These are phyloP conservation scores for Verbena officinalis DNA, from an alignment of 257 asterid species.

Conservation along the genomic window DNA sequence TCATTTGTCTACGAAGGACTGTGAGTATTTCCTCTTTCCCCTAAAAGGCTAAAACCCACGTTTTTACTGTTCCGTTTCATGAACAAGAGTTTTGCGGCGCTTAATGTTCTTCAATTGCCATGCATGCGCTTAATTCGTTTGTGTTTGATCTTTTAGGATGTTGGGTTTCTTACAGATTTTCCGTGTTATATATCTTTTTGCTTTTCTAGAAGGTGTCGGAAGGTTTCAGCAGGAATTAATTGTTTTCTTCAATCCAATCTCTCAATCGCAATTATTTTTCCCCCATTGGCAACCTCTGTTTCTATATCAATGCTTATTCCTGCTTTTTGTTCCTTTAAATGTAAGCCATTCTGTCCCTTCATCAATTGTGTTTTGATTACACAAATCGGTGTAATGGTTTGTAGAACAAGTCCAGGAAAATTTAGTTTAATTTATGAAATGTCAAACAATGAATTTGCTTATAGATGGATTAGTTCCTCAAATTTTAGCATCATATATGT, in stretches of 20 bases:
- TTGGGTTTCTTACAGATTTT: neutral
- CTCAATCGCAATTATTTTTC: neutral
- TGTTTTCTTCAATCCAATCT: neutral
- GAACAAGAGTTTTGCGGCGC: neutral
- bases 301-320: neutral
- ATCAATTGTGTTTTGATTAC: neutral
- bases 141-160: constrained; percentile 1
- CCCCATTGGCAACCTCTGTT: constrained; percentile 7
- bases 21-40: constrained; percentile 39
- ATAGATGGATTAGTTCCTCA: neutral
- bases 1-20: constrained; percentile 58
- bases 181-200: neutral
- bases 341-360: neutral
- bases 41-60: neutral
- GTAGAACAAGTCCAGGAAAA: neutral
- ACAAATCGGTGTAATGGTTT: neutral
- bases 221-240: neutral
- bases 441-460: neutral
- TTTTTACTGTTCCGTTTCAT: neutral
- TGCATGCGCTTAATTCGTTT: constrained; percentile 25
- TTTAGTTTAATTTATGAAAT: neutral
- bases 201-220: neutral
- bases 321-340: constrained; percentile 7
- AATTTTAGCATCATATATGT: neutral
- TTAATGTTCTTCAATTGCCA: constrained; percentile 22